phyloP scores from a whole-genome alignment of 108 stramenopile genomes.

The Cylindrotheca closterium region DNA sequence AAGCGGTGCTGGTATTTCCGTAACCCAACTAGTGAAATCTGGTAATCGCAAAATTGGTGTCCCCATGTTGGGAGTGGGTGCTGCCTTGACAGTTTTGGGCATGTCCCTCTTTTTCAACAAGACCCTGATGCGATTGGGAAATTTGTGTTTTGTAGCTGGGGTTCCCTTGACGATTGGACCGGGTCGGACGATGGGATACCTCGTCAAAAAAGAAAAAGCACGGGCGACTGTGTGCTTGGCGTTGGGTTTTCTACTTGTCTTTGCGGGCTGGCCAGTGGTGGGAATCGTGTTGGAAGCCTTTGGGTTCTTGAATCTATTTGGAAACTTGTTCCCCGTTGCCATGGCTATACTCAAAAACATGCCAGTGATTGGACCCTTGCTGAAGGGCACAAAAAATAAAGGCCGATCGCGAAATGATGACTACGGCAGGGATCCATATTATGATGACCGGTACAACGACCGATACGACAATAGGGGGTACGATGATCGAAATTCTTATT shows the following conservation, averaged over 20 bases:
- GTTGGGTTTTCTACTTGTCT: constrained; percentile 80
- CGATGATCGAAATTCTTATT: constrained; percentile 20
- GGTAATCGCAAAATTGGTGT: constrained; percentile 78
- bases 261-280: constrained; percentile 85
- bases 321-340: constrained; percentile 89
- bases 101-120: constrained; percentile 94
- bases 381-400: constrained; percentile 8
- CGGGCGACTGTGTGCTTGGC: constrained; percentile 81
- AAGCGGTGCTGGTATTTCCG: not conserved
- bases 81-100: constrained; percentile 74
- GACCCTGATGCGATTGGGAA: constrained; percentile 90
- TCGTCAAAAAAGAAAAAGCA: constrained; percentile 85
- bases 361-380: constrained; percentile 71
- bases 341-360: constrained; percentile 63
- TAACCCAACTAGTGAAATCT: constrained; percentile 30
- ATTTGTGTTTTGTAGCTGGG: constrained; percentile 82
- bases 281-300: constrained; percentile 90
- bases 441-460: constrained; percentile 21
- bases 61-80: constrained; percentile 67
- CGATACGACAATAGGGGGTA: constrained; percentile 12
- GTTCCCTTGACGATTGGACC: constrained; percentile 90
- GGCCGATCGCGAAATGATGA: not conserved
- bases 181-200: constrained; percentile 80
- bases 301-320: constrained; percentile 93
- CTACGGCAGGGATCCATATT: constrained; percentile 18